Conservation (phyloP, 768 basidiomycete genomes). For the Pleurotus pulmonarius region DNA sequence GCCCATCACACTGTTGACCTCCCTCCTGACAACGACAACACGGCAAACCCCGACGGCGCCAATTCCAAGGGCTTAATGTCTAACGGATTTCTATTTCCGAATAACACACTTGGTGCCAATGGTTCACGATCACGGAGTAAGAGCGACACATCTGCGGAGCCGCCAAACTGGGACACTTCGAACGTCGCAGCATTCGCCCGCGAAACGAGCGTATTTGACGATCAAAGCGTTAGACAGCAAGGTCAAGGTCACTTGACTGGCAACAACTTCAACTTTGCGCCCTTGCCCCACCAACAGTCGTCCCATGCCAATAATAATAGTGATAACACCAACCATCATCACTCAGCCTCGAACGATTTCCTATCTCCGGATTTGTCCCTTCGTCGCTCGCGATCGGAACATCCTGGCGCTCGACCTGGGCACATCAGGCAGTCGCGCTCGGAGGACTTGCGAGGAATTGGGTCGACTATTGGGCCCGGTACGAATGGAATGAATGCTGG, state of each 20-base stretch:
- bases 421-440: constrained; percentile 26
- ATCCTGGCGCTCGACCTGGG: constrained; percentile 14
- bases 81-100: constrained; percentile 3
- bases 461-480: constrained; percentile 20
- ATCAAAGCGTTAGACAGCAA: not conserved
- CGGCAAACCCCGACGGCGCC: constrained; percentile 22
- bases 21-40: constrained; percentile 1
- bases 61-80: constrained; percentile 15
- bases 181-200: no score
- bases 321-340: not conserved
- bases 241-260: constrained; percentile 8
- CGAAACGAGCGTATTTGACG: not conserved
- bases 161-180: constrained; percentile 46
- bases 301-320: constrained; percentile 4
- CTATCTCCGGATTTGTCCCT: constrained; percentile 23
- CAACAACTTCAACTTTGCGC: constrained; percentile 16
- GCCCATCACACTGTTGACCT: constrained; percentile 13
- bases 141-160: constrained; percentile 56
- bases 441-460: constrained; percentile 39
- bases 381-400: constrained; percentile 23
- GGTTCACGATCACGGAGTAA: constrained; percentile 38
- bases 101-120: constrained; percentile 24
- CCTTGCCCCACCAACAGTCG: not conserved
- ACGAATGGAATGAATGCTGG: not conserved
- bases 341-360: constrained; percentile 15